A percentile compares a stretch with the other conserved stretches of the same genome.
phyloP scores from a whole-genome alignment of 75 land plant genomes.

The Sequoiadendron giganteum region DNA sequence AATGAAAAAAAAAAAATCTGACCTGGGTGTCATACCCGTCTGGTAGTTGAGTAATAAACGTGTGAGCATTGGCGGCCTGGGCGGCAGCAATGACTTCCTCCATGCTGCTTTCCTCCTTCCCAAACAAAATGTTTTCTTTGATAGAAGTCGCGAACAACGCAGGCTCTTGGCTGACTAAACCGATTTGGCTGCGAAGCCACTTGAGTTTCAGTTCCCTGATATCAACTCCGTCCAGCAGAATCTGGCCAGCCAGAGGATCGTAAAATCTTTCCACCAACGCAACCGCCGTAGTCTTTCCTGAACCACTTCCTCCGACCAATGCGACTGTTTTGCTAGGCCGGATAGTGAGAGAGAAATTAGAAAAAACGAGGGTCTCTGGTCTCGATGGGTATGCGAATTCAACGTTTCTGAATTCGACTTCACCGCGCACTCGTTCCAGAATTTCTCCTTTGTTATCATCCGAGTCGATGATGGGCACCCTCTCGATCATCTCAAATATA shows the following conservation, averaged over 20 bases:
- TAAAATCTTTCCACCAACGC: conserved; percentile 55
- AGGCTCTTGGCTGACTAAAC: conserved; percentile 52
- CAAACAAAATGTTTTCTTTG: conserved; percentile 46
- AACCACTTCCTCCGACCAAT: conserved; percentile 56
- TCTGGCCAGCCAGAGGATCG: conserved; percentile 41
- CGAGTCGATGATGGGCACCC: conserved; percentile 75
- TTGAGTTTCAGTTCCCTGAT: conserved; percentile 34
- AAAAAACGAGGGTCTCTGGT: conserved; percentile 29
- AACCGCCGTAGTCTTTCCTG: conserved; percentile 62
- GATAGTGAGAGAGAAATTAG: conserved; percentile 27
- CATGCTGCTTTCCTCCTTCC: conserved; percentile 33
- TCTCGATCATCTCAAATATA: conserved; percentile 52
- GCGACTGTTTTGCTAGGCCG: conserved; percentile 53
- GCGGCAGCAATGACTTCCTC: conserved; percentile 44
- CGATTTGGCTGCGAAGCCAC: conserved; percentile 41
- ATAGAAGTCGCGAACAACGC: conserved; percentile 43
- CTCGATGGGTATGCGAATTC: conserved; percentile 49
- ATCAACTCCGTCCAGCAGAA: conserved; percentile 28
- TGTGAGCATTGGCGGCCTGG: conserved; percentile 56
- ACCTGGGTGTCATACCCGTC: conserved; percentile 58
- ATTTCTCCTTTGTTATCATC: conserved; percentile 44
- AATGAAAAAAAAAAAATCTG: neutral
- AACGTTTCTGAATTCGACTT: conserved; percentile 43
- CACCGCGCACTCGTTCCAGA: conserved; percentile 39
- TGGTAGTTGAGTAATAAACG: conserved; percentile 40